Percentiles rank a stretch among this genome's conserved stretches.
Evolutionary conservation across 768 basidiomycete species (phyloP).

Genomic region (Imleria badia): DNA sequence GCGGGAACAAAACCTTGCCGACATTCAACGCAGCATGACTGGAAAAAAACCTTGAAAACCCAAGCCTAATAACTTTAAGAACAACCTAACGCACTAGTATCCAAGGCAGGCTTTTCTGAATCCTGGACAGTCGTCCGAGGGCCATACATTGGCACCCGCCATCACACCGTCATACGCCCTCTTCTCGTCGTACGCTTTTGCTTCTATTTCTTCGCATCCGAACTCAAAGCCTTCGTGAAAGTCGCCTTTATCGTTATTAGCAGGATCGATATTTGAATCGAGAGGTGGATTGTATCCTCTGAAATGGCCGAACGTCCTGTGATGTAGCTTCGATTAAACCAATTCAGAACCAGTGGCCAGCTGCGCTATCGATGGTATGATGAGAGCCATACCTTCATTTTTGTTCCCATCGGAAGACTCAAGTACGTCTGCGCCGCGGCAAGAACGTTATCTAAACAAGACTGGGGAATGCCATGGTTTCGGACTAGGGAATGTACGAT

Average conservation of each 20-base stretch:
- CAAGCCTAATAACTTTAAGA: conserved; percentile 13
- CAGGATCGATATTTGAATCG: conserved; percentile 71
- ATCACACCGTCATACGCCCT: conserved; percentile 51
- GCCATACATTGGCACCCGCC: conserved; percentile 81
- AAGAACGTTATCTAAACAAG: conserved; percentile 45
- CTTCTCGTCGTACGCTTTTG: conserved; percentile 25
- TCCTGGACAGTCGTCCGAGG: conserved; percentile 52
- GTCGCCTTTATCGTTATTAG: conserved; percentile 69
- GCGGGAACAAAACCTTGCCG: conserved; percentile 60
- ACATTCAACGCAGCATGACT: conserved; percentile 54
- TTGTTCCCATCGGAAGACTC: conserved; percentile 54
- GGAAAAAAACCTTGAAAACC: conserved; percentile 24
- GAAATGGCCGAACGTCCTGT: conserved; percentile 66
- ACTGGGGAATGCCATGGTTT: conserved; percentile 72
- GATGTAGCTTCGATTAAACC: conserved; percentile 52
- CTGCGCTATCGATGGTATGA: background rate
- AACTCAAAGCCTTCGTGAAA: conserved; percentile 91
- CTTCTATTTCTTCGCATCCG: conserved; percentile 60
- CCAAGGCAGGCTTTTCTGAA: conserved; percentile 58
- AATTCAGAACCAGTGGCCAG: background rate
- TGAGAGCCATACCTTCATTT: conserved; percentile 55
- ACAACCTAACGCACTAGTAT: conserved; percentile 58
- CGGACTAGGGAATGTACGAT: conserved; percentile 47
- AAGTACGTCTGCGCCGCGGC: conserved; percentile 63
- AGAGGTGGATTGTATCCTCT: conserved; percentile 73